Conservation (phyloP, 495 filamentous ascomycete species). For the Aspergillus biplanus region DNA sequence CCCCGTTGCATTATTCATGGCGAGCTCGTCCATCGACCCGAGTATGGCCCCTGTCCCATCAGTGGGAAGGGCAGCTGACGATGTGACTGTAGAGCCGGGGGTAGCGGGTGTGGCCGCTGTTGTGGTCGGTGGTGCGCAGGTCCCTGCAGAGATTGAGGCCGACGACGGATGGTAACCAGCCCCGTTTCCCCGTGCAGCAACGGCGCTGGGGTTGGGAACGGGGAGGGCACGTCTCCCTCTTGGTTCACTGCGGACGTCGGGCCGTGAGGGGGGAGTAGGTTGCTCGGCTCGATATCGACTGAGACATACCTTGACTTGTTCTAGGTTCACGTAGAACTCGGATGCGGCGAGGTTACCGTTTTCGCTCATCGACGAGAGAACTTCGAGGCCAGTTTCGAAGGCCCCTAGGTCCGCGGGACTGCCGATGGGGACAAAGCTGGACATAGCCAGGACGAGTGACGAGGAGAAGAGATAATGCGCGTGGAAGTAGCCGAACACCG, state of each 20-base stretch:
- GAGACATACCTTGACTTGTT: constrained; percentile 41
- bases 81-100: not conserved
- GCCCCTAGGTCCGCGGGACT: constrained; percentile 38
- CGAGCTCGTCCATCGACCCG: not conserved
- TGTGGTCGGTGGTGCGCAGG: not conserved
- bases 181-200: not conserved
- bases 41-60: not conserved
- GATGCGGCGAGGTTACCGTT: constrained; percentile 48
- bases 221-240: not conserved
- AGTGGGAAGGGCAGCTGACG: not conserved
- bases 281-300: constrained; percentile 28
- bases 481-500: constrained; percentile 51
- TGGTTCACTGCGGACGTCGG: constrained; percentile 1
- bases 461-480: constrained; percentile 52
- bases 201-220: not conserved
- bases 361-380: constrained; percentile 45
- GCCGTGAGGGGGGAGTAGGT: not conserved
- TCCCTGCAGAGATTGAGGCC: not conserved
- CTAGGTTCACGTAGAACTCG: constrained; percentile 45
- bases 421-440: constrained; percentile 45
- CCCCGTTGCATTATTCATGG: not conserved
- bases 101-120: not conserved
- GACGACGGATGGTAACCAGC: not conserved
- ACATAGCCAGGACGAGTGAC: constrained; percentile 46
- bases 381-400: constrained; percentile 45